Evolutionary conservation across 495 filamentous ascomycete species (phyloP), one percentile per base, ranked within the genome.

Genomic region (Penicillium egyptiacum): DNA sequence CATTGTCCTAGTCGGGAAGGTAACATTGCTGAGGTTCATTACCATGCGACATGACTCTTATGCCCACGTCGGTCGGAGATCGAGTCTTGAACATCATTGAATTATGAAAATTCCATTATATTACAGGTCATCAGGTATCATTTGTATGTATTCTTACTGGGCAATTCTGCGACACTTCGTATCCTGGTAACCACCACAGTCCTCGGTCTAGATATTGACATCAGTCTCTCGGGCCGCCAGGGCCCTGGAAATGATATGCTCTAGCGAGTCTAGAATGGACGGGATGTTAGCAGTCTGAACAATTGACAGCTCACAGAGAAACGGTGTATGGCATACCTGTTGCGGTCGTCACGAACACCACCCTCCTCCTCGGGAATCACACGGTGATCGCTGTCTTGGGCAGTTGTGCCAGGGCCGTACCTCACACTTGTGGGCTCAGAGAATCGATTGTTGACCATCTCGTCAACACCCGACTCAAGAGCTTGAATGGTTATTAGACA

Each of bases 401-500:
- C 74, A 11, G 68, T 73, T 6, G 78, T 74, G 9, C 69, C 74
- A 51, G 73, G 71, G 42, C 81, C 81, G 51, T 79, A 78, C 43
- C 68, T 75, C 17, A 82, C 74, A 8, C 57, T 59, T 4, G 73
- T 65, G 53, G 73, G 63, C 16, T 70, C 54, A 25, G 74, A 66
- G 65, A 84, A 83, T 48, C 75, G 75, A 46, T 67, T 57, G 14
- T 67, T 55, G 19, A 74, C 81, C 61, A 69, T 62, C 51, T 78
- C 69, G 60, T 84, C 71, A 62, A 84, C 71, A 52, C 80, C 79
- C 41, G 81, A 84, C 65, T 86, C 81, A 45, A 64, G 44, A 16
- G 76, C 80, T 83, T 52, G 41, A 12, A 43, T 51, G 33, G 42
- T 26, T 48, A 22, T 56, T 39, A 56, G 37, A 39, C 6, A 50